A percentile compares a stretch with the other conserved stretches of the same genome.
Evolutionary conservation across 1,284 basidiomycete genomes (phyloP).

Genomic region (Albatrellus sp.): DNA sequence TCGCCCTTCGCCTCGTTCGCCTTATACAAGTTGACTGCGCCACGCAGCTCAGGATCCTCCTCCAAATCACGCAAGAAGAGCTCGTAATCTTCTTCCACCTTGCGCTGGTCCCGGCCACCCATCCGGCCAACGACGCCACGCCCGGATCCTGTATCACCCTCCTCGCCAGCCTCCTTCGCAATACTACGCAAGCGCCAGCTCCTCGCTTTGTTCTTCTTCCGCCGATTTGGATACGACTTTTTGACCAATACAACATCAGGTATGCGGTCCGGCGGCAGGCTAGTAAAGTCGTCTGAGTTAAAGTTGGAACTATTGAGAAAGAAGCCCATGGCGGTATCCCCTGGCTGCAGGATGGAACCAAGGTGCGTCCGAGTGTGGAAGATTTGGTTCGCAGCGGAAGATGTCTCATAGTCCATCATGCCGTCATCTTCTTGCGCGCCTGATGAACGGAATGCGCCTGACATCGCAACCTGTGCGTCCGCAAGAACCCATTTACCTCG

Average conservation of each 20-base stretch:
- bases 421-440: conserved; percentile 28
- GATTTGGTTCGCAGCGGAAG: conserved; percentile 57
- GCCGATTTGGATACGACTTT: conserved; percentile 90
- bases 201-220: conserved; percentile 83
- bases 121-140: conserved; percentile 81
- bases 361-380: conserved; percentile 96
- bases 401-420: conserved; percentile 48
- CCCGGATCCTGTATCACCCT: conserved; percentile 60
- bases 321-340: conserved; percentile 89
- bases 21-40: conserved; percentile 85
- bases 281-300: conserved; percentile 81
- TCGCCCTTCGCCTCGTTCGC: conserved; percentile 28
- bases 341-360: conserved; percentile 89
- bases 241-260: conserved; percentile 92
- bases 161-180: conserved; percentile 85
- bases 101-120: conserved; percentile 85
- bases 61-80: conserved; percentile 91
- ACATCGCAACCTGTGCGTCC: conserved; percentile 88
- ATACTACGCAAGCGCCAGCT: conserved; percentile 90
- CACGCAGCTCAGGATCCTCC: conserved; percentile 91
- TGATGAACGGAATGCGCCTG: conserved; percentile 61
- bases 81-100: conserved; percentile 96
- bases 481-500: conserved; percentile 78
- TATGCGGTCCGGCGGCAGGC: conserved; percentile 60
- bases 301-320: conserved; percentile 84